Evolutionary conservation across 176 grass and related monocot genomes (phyloP).

Genomic region (Phoenix roebelenii): DNA sequence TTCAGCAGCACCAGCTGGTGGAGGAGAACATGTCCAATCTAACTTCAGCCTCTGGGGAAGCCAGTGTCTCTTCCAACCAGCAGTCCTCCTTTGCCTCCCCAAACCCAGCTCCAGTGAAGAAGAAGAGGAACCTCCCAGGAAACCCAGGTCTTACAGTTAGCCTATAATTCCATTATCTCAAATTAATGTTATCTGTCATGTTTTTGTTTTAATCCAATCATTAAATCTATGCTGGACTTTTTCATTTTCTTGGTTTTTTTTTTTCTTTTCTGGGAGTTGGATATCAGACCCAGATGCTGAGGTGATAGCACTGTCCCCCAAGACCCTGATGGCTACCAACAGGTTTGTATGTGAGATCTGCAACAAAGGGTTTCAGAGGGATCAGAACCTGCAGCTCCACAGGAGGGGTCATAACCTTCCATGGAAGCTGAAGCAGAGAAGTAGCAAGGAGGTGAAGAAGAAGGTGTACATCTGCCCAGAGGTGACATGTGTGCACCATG

Average conservation of each 20-base stretch:
- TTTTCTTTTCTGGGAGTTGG: neutral
- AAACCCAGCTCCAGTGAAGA: slow-evolving; percentile 51
- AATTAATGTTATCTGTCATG: too few relatives aligned
- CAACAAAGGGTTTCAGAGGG: slow-evolving; percentile 88
- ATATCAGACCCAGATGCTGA: slow-evolving; percentile 76
- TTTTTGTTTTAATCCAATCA: too few relatives aligned
- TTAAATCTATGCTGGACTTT: neutral
- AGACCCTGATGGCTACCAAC: slow-evolving; percentile 94
- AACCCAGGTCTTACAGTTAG: slow-evolving; percentile 63
- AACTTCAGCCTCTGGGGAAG: slow-evolving; percentile 88
- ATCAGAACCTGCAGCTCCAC: slow-evolving; percentile 99
- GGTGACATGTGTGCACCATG: slow-evolving; percentile 69
- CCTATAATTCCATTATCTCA: too few relatives aligned
- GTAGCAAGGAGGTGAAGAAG: slow-evolving; percentile 76
- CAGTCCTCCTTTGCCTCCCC: slow-evolving; percentile 41
- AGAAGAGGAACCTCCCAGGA: slow-evolving; percentile 85
- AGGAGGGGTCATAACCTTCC: slow-evolving; percentile 92
- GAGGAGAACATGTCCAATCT: slow-evolving; percentile 98
- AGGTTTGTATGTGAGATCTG: slow-evolving; percentile 92
- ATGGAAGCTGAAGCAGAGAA: slow-evolving; percentile 97
- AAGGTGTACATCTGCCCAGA: slow-evolving; percentile 98
- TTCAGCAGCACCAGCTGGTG: slow-evolving; percentile 56
- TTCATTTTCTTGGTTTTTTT: neutral
- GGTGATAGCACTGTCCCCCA: slow-evolving; percentile 80
- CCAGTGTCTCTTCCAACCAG: slow-evolving; percentile 59